Conservation (phyloP, 805 yeast species). For the Henningerozyma blattae region DNA sequence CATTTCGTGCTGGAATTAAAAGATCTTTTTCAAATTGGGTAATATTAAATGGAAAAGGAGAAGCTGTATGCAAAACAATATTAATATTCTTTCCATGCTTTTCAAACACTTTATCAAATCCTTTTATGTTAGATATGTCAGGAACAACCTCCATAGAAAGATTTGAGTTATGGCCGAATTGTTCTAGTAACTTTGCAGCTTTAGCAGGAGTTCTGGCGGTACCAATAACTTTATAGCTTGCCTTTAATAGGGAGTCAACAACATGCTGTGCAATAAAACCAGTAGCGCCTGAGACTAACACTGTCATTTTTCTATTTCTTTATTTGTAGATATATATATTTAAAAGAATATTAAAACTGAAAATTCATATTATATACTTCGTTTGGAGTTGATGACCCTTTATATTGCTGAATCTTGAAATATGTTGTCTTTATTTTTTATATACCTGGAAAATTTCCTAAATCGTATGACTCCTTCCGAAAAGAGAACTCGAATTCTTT, state of each 20-base stretch:
- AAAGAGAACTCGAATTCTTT: too few relatives aligned
- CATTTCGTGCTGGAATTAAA: constrained; percentile 43
- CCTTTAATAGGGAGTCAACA: constrained; percentile 28
- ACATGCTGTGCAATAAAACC: constrained; percentile 45
- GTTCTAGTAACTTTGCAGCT: constrained; percentile 27
- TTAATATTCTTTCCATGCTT: constrained; percentile 36
- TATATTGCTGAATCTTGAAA: too few relatives aligned
- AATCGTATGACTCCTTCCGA: too few relatives aligned
- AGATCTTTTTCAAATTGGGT: constrained; percentile 37
- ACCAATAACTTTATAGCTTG: constrained; percentile 35
- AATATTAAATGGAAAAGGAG: constrained; percentile 39
- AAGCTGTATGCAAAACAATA: constrained; percentile 49
- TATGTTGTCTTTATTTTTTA: too few relatives aligned
- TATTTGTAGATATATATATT: too few relatives aligned
- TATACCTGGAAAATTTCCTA: too few relatives aligned
- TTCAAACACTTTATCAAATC: constrained; percentile 35
- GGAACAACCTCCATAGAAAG: constrained; percentile 25
- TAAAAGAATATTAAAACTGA: too few relatives aligned
- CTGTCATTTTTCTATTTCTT: constrained; percentile 11
- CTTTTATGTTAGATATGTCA: constrained; percentile 26
- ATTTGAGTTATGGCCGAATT: constrained; percentile 19
- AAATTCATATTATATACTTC: too few relatives aligned
- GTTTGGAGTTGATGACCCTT: too few relatives aligned
- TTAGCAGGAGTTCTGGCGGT: constrained; percentile 37
- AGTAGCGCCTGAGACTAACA: constrained; percentile 41